Base-by-base conservation (phyloP, 2,329 filamentous ascomycete genomes). In the Neonectria sp. region DNA sequence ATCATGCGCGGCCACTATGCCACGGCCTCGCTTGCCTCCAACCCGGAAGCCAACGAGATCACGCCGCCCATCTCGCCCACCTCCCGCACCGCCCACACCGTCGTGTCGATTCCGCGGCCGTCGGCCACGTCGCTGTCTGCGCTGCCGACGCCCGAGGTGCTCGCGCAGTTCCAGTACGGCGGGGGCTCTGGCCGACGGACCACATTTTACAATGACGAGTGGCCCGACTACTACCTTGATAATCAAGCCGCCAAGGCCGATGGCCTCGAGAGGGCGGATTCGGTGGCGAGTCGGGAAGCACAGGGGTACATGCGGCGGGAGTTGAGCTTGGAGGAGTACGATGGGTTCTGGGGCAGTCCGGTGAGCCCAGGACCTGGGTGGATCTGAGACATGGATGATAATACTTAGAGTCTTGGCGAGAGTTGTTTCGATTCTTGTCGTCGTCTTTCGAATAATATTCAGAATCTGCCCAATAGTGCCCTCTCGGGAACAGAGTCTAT, bases 211-310 rank as follows among this genome's bases (percentile, higher is more conserved):
- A 73, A 78, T 8, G 71, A 75, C n/a, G 70, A 74, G 4, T 78
- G 76, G 77, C 75, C 74, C 1, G 77, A 79, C 33, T 78, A 79
- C 24, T 79, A 79, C 55, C 78, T 79, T 67, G 76, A 63, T 25
- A 63, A 46, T 17, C 57, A 61, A 4, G 59, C 63, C 33, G 55
- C 4, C 40, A 7, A 62, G 4, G 69, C 56, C 35, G 67, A 55
- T 33, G 33, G 60, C 8, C 35, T 37, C 21, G 45, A 60, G 35
- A 60, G 57, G 5, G 65, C 55, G 6, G 60, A 61, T 15, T 58
- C 58, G 7, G 53, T 59, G 8, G 58, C 49, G 21, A 55, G 56
- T 13, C 60, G 53, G 8, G 69, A 70, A n/a, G 60, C 68, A 33
- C 61, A 70, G 40, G 62, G 60, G 17, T 71, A 68, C 24, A 70